A percentile compares a stretch with the other conserved stretches of the same genome.
These are phyloP conservation scores for Phylloporus scabripes DNA, from an alignment of 768 basidiomycete species.

Conservation along the genomic window DNA sequence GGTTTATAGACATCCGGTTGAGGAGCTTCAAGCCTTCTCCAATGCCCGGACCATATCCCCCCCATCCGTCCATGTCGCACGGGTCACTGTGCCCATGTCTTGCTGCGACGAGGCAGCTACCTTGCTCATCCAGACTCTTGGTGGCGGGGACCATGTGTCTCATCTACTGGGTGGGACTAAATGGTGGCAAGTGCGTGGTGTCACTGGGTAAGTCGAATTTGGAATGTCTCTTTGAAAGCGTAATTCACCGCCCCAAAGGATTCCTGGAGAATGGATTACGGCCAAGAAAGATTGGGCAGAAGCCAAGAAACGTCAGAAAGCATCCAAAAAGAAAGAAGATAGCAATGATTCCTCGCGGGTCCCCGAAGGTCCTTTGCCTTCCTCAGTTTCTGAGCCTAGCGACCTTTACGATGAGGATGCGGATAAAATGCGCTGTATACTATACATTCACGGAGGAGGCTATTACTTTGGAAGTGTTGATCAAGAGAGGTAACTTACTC, in stretches of 20 bases:
- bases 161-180: slow-evolving; percentile 81
- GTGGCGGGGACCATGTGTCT: slow-evolving; percentile 71
- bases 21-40: slow-evolving; percentile 74
- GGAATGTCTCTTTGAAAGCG: slow-evolving; percentile 1
- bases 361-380: slow-evolving; percentile 11
- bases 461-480: slow-evolving; percentile 82
- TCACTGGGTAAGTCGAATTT: slow-evolving; percentile 56
- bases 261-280: slow-evolving; percentile 85
- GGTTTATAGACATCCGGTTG: slow-evolving; percentile 65
- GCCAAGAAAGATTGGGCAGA: slow-evolving; percentile 80
- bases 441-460: slow-evolving; percentile 80
- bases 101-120: slow-evolving; percentile 71
- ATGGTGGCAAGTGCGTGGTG: slow-evolving; percentile 95
- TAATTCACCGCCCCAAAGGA: slow-evolving; percentile 37
- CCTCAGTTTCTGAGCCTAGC: slow-evolving; percentile 28
- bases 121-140: slow-evolving; percentile 69
- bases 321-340: slow-evolving; percentile 32
- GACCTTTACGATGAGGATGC: slow-evolving; percentile 59
- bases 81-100: slow-evolving; percentile 66
- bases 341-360: slow-evolving; percentile 8
- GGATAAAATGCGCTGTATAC: slow-evolving; percentile 80
- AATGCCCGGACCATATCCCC: slow-evolving; percentile 82
- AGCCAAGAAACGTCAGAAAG: slow-evolving; percentile 53
- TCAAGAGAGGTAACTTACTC: slow-evolving; percentile 52
- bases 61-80: slow-evolving; percentile 73